These are phyloP conservation scores for Clathrospora elynae DNA, from an alignment of 2,329 filamentous ascomycete genomes.

Conservation along the genomic window DNA sequence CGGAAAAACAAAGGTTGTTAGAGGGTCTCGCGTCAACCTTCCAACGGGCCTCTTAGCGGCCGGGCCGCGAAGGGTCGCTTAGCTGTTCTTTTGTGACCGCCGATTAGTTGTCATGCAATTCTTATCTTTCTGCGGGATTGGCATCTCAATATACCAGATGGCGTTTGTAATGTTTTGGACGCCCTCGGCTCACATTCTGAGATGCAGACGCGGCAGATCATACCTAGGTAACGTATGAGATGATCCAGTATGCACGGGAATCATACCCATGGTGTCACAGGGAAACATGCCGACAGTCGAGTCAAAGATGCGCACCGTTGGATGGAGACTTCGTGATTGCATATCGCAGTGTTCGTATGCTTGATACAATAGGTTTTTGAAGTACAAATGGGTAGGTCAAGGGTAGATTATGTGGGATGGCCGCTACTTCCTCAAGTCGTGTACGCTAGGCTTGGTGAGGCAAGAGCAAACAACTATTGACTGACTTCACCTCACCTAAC, in stretches of 20 bases:
- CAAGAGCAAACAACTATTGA: neutral
- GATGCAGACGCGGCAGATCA: too few relatives aligned
- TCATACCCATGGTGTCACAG: too few relatives aligned
- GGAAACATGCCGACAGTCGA: too few relatives aligned
- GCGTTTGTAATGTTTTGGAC: neutral
- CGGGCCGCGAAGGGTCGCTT: slow-evolving; percentile 4
- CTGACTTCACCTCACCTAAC: neutral
- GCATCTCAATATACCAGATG: slow-evolving; percentile 1
- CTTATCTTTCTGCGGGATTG: slow-evolving; percentile 26
- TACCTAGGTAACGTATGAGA: neutral
- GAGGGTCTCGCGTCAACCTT: slow-evolving; percentile 22
- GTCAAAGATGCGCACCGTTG: neutral
- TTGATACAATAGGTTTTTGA: too few relatives aligned
- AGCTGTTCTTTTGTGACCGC: neutral
- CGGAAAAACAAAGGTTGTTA: slow-evolving; percentile 19
- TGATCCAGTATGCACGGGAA: neutral
- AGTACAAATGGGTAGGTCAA: too few relatives aligned
- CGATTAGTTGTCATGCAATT: slow-evolving; percentile 9
- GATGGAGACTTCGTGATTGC: too few relatives aligned
- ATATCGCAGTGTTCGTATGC: too few relatives aligned
- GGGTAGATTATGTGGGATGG: too few relatives aligned
- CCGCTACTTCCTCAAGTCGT: too few relatives aligned
- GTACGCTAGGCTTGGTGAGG: slow-evolving; percentile 1
- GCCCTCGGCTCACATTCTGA: too few relatives aligned
- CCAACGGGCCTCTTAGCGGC: slow-evolving; percentile 9